phyloP scores from a whole-genome alignment of 306 rosid genomes.

The Cucurbita argyrosperma region DNA sequence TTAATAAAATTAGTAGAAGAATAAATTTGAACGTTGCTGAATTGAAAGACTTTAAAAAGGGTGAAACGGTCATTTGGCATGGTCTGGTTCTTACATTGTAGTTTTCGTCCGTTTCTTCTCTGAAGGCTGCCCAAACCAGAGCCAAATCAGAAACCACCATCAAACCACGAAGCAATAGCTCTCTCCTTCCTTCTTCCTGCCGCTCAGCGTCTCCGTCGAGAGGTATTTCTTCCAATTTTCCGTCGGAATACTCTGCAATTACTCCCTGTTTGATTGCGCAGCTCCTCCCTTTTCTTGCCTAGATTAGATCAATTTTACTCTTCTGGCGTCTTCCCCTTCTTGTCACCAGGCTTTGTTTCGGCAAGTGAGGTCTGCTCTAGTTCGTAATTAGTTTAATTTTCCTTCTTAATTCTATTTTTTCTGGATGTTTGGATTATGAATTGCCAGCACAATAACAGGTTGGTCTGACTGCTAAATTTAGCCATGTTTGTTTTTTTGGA shows the following conservation, averaged over 20 bases:
- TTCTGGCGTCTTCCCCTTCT: not conserved
- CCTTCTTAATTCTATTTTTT: not conserved
- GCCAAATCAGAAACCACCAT: conserved; percentile 5
- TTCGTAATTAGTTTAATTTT: not conserved
- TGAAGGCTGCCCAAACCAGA: not conserved
- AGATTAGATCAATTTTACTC: not conserved
- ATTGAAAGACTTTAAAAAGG: not conserved
- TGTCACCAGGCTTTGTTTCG: not conserved
- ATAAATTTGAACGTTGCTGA: too few species aligned
- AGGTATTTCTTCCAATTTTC: not conserved
- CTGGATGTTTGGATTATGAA: not conserved
- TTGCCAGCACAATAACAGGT: not conserved
- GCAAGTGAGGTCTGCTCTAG: not conserved
- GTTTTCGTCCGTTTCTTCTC: conserved; percentile 9
- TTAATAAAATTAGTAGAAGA: too few species aligned
- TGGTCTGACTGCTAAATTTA: not conserved
- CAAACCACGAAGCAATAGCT: not conserved
- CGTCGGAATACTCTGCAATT: not conserved
- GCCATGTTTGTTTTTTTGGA: not conserved
- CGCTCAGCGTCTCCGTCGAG: not conserved
- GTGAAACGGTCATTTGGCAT: not conserved
- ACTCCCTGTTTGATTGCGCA: not conserved
- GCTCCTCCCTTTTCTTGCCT: not conserved
- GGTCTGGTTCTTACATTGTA: conserved; percentile 1
- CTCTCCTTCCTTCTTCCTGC: not conserved